A percentile compares a stretch with the other conserved stretches of the same genome.
phyloP scores from a whole-genome alignment of 371 early-diverging fungal species.

The Mortierella sp. region DNA sequence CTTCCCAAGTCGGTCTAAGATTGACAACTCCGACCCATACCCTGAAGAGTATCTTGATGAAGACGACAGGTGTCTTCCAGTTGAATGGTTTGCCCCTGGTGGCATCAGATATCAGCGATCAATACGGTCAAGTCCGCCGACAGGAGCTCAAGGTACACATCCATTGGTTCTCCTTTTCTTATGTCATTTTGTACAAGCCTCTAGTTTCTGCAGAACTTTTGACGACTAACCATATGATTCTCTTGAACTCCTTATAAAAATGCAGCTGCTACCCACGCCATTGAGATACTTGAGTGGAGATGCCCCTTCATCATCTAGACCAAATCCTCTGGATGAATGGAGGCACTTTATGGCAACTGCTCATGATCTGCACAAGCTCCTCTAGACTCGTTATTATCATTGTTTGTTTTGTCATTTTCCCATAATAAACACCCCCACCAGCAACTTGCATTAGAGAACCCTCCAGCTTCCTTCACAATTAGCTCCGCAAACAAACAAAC shows the following conservation, averaged over 20 bases:
- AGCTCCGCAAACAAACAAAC: background rate
- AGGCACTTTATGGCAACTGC: constrained; percentile 10
- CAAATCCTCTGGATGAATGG: constrained; percentile 23
- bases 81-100: constrained; percentile 26
- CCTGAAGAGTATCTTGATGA: constrained; percentile 36
- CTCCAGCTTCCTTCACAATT: background rate
- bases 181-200: background rate
- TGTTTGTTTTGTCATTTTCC: background rate
- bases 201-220: background rate
- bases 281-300: background rate
- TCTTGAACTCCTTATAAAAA: background rate
- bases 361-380: constrained; percentile 1
- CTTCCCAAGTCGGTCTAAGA: constrained; percentile 37
- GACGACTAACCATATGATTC: background rate
- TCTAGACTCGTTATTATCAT: background rate
- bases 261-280: constrained; percentile 24
- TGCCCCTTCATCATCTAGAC: constrained; percentile 6
- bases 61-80: constrained; percentile 38
- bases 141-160: constrained; percentile 46
- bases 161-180: too few relatives aligned
- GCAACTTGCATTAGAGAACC: background rate
- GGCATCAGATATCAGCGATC: constrained; percentile 43
- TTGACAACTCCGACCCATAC: constrained; percentile 26
- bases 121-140: constrained; percentile 34
- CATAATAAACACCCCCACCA: background rate